Evolutionary conservation across 2,329 filamentous ascomycete species (phyloP), one percentile per base, ranked within the genome.

Genomic region (Cercospora berteroae): DNA sequence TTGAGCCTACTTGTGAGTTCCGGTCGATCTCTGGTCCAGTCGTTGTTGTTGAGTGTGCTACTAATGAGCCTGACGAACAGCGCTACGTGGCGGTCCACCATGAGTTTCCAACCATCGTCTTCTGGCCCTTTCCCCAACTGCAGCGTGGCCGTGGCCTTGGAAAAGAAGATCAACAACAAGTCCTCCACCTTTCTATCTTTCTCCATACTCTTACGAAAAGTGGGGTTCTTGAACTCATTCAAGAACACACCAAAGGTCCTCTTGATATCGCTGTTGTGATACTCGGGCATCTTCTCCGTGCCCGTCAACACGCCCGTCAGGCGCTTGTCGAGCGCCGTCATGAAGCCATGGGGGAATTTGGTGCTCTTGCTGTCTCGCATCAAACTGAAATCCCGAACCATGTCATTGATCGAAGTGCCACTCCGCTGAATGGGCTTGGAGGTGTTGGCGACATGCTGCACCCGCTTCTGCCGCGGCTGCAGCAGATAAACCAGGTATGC

Each of bases 121-220:
- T 91, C 90, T 0, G 88, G 85, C 0, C 87, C 80, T 79, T 91
- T 91, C 63, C 90, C 87, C 78, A 92, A 92, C 79, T 91, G 89
- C 75, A 97, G 86, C 69, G 96, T 94, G 78, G 96, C 96, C 56
- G 93, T 96, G 6, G 95, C 94, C 70, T 92, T 91, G 1, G 94
- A 96, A 81, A 96, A 98, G 83, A 99, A 98, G 71, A 98, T 97
- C 73, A 99, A 85, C 61, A 99, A 88, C 61, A 98, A 82, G 70
- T 96, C 94, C 80, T 99, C 95, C 23, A 96, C 90, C 76, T 94
- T 90, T 70, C 94, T 88, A 79, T 97, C 94, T 81, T 96, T 96
- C 77, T 97, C 93, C 83, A 97, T 93, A 67, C 89, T 90, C 81
- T 93, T 96, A 72, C 92, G 90, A 76, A 97, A 97, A 56, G 88